These are phyloP conservation scores for Calonectria montana DNA, from an alignment of 2,329 filamentous ascomycete genomes.

Conservation along the genomic window DNA sequence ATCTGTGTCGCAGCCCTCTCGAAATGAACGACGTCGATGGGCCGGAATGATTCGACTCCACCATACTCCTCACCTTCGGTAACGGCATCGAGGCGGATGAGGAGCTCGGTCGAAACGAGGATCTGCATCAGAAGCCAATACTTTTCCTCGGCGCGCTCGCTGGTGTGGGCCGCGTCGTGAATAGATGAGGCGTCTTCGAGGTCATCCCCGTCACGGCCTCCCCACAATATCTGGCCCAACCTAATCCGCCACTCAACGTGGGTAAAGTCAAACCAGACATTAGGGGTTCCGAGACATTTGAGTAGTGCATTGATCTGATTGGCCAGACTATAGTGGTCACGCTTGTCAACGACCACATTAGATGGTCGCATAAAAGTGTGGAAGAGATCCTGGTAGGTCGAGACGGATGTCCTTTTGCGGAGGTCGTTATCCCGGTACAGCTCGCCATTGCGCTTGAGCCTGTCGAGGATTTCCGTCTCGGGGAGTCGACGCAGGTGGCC, in stretches of 20 bases:
- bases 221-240: conserved; percentile 79
- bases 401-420: conserved; percentile 62
- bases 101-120: conserved; percentile 72
- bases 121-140: conserved; percentile 77
- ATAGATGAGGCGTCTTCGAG: conserved; percentile 65
- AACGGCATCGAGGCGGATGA: conserved; percentile 72
- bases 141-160: conserved; percentile 69
- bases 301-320: conserved; percentile 78
- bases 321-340: conserved; percentile 71
- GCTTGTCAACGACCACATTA: conserved; percentile 65
- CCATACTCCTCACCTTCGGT: conserved; percentile 69
- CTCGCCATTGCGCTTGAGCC: conserved; percentile 66
- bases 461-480: conserved; percentile 68
- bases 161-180: conserved; percentile 58
- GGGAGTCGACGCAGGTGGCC: conserved; percentile 67
- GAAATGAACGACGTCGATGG: conserved; percentile 69
- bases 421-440: conserved; percentile 66
- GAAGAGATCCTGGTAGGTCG: conserved; percentile 73
- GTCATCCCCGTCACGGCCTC: conserved; percentile 61
- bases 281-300: conserved; percentile 71
- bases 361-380: conserved; percentile 68
- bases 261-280: conserved; percentile 81
- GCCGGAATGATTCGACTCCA: conserved; percentile 60
- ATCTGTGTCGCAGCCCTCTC: conserved; percentile 70
- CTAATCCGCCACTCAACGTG: conserved; percentile 80